Evolutionary conservation across 345 rosid genomes (phyloP), one percentile per base, ranked within the genome.

Genomic region (Boechera divaricarpa): DNA sequence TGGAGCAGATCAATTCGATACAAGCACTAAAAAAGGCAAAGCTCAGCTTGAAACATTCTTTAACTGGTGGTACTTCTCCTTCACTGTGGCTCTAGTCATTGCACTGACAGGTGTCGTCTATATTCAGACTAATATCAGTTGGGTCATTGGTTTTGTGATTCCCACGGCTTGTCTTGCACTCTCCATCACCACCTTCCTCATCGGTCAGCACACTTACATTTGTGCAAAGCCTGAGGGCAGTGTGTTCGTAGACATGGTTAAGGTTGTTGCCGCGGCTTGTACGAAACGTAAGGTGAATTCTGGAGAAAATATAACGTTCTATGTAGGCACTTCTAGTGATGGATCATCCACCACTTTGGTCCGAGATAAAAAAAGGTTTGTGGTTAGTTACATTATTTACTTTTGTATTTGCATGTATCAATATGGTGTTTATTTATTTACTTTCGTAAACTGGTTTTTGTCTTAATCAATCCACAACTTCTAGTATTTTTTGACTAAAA

Each of bases 41-140:
- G 63, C 81, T 5, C 88, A 86, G 39, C 81, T 88, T 4, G 86
- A 85, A 49, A 86, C 87, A 60, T 91, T 90, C 85, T 91, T 88
- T 86, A 90, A 87, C 70, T 90, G 95, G 93, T 90, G 90, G 93
- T 91, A 91, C 78, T 86, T 90, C 80, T 87, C 85, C 53, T 90
- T 91, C 82, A 86, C 90, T 9, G 67, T 86, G 55, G 80, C 91
- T 33, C 82, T 90, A 4, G 38, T 86, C 12, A 55, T 88, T 13
- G 89, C 91, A 45, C 87, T 90, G 67, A 87, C 89, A 4, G 81
- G 49, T 7, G 96, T 92, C 2, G 87, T 88, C 76, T 88, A 90
- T 41, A 76, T 88, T 67, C 93, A 90, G 78, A 80, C 90, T 11
- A 81, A 84, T 47, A 74, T 90, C 61, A 92, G 93, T 49, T 92